Evolutionary conservation across 768 basidiomycete species (phyloP).

Genomic region (Lactarius vividus): DNA sequence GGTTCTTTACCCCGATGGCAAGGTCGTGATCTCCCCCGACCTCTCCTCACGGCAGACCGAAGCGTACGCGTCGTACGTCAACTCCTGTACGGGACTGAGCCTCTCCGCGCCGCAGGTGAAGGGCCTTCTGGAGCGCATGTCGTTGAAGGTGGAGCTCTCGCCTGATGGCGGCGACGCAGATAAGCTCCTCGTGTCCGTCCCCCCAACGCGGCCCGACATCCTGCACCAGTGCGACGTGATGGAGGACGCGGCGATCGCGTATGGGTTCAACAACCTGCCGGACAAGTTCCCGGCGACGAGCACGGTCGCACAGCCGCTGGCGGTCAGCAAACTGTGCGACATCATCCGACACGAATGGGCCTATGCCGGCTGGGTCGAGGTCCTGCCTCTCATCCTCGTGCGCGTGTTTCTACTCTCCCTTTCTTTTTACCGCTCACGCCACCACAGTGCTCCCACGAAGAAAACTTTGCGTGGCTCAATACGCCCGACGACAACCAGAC

Average conservation of each 20-base stretch:
- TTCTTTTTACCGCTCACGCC: neutral
- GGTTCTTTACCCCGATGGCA: constrained; percentile 76
- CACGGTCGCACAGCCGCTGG: constrained; percentile 90
- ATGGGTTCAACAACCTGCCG: constrained; percentile 96
- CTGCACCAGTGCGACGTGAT: constrained; percentile 97
- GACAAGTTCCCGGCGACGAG: constrained; percentile 89
- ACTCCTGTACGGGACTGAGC: constrained; percentile 88
- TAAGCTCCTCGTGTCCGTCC: constrained; percentile 71
- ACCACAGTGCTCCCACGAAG: constrained; percentile 91
- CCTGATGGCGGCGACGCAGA: constrained; percentile 47
- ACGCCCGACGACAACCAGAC: constrained; percentile 74
- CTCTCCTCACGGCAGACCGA: constrained; percentile 66
- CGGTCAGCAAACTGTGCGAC: constrained; percentile 87
- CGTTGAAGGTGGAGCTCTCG: constrained; percentile 57
- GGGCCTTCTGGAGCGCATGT: constrained; percentile 80
- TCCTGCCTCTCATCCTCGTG: constrained; percentile 90
- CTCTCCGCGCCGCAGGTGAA: constrained; percentile 66
- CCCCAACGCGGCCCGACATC: constrained; percentile 97
- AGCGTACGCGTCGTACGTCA: constrained; percentile 88
- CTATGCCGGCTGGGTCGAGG: constrained; percentile 94
- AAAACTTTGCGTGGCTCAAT: constrained; percentile 95
- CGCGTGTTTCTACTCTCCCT: constrained; percentile 30
- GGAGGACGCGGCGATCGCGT: constrained; percentile 97
- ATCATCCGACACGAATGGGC: constrained; percentile 90
- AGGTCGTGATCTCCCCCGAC: constrained; percentile 74